Evolutionary conservation across 2,329 filamentous ascomycete genomes (phyloP), one percentile per base, ranked within the genome.

Genomic region (Monosporascus sp.): DNA sequence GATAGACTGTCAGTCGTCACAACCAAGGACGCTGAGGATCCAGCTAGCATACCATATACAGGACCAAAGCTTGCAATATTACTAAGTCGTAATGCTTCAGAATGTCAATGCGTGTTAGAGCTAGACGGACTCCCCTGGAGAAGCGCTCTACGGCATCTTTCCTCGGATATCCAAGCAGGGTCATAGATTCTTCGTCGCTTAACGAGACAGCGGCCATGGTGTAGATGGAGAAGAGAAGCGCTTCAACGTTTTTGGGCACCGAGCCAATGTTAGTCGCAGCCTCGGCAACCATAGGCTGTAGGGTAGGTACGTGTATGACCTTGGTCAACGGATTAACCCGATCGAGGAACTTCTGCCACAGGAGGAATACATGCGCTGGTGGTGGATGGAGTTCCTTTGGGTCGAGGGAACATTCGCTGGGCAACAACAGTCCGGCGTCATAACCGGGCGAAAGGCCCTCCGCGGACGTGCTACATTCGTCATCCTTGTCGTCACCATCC

Each of bases 321-420:
- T 68, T 68, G 49, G 66, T 68, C 48, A 69, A 40, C 7, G 88
- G 88, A 61, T 92, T 88, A 52, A 92, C 84, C 56, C 89, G 85
- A 48, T 89, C 84, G 6, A 91, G 72, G 59, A 86, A 91, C 8
- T 83, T 74, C 65, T 91, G 86, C 89, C 89, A 93, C 5, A 93
- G 76, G 49, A 79, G 78, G 62, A 89, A 85, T 26, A 88, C 80
- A 37, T 89, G 82, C 14, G 82, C 77, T 0, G 84, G 79, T 5
- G 82, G 74, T 0, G 89, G 88, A 60, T 87, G 85, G 64, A 88
- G 70, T 16, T 78, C 74, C 50, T 78, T 74, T 16, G 73, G 60
- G 45, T 68, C 74, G 24, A 68, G 63, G 6, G 68, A 65, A 1
- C 70, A 68, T 31, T 72, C 64, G 50, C 76, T 74, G 35, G 72